Base-by-base conservation (phyloP, 176 grass and related monocot genomes). In the Oryza meridionalis region DNA sequence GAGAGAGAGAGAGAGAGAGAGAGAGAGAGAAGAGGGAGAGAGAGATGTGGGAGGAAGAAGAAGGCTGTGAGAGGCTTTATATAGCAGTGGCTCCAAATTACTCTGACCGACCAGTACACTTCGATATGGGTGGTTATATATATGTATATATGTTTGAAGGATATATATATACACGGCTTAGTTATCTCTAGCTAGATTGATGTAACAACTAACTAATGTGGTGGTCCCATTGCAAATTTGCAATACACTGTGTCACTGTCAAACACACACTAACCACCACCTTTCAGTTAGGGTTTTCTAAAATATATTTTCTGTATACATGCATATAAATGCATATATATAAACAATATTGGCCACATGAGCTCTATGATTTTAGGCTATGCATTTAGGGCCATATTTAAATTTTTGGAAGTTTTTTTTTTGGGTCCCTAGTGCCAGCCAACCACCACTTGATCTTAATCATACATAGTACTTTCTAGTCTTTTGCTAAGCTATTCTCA, bases 151-250 rank as follows among this genome's bases (percentile, higher is more conserved):
- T 43, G 42, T 53, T 53, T 77, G 50, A 25, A 86, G 78, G 49
- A 82, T 63, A 43, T 43, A 43, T 43, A 43, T 43, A 43, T 40
- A 31, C 3, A 40, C 4, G 75, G 73, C 66, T 82, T 76, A 76
- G 78, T 81, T 70, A 75, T 62, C 82, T 71, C 82, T 81, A 89
- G 82, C 82, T 82, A 89, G 82, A 53, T 82, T 66, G 88, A 86
- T 86, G 83, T 82, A 81, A 90, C 88, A 82, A 82, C 78, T 78
- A 90, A 86, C 83, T 86, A 86, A 82, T 82, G 58, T 59, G 78
- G 78, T 85, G 82, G 82, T 77, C 88, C 87, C 43, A 65, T 31
- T 61, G 82, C 33, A 35, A 35, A 35, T 35, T 35, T 35, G 33
- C 88, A 44, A 74, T 81, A 81, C 71, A 89, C 65, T 35, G 31